Evolutionary conservation across 2,329 filamentous ascomycete species (phyloP).

Genomic region (Cladosporium sp.): DNA sequence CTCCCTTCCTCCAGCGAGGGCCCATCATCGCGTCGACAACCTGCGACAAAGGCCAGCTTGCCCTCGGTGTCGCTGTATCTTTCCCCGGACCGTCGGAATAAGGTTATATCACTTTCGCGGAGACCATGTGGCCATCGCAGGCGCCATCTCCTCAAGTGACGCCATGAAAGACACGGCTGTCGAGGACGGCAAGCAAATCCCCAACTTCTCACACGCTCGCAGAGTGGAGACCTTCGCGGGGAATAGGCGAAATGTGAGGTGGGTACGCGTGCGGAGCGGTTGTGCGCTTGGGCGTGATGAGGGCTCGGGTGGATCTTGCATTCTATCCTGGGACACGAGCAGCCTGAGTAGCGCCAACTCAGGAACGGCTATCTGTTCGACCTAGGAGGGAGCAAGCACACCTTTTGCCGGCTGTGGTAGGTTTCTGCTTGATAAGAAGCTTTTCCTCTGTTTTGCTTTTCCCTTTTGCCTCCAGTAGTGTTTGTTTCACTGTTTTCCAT

Average conservation of each 20-base stretch:
- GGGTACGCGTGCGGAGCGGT: slow-evolving; percentile 4
- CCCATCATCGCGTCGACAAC: neutral
- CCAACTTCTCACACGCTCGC: neutral
- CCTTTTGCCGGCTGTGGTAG: neutral
- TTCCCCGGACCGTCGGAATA: slow-evolving; percentile 6
- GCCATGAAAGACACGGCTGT: slow-evolving; percentile 12
- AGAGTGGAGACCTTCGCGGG: slow-evolving; percentile 4
- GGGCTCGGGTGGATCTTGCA: neutral
- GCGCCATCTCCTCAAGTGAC: slow-evolving; percentile 3
- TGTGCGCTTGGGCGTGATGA: slow-evolving; percentile 4
- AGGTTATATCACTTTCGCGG: slow-evolving; percentile 9
- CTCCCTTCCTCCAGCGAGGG: neutral
- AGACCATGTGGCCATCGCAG: slow-evolving; percentile 1
- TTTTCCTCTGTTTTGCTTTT: neutral
- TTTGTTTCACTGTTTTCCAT: neutral
- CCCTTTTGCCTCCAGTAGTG: neutral
- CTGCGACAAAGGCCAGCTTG: neutral
- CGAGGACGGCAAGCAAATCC: slow-evolving; percentile 8
- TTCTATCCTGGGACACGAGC: slow-evolving; percentile 7
- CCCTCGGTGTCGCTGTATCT: slow-evolving; percentile 2
- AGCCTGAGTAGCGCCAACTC: neutral
- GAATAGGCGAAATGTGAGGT: slow-evolving; percentile 7
- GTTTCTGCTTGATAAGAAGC: slow-evolving; percentile 1
- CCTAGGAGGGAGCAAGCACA: slow-evolving; percentile 4
- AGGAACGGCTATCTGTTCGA: slow-evolving; percentile 1